Conservation (phyloP, 306 rosid genomes). For the Quercus robur region DNA sequence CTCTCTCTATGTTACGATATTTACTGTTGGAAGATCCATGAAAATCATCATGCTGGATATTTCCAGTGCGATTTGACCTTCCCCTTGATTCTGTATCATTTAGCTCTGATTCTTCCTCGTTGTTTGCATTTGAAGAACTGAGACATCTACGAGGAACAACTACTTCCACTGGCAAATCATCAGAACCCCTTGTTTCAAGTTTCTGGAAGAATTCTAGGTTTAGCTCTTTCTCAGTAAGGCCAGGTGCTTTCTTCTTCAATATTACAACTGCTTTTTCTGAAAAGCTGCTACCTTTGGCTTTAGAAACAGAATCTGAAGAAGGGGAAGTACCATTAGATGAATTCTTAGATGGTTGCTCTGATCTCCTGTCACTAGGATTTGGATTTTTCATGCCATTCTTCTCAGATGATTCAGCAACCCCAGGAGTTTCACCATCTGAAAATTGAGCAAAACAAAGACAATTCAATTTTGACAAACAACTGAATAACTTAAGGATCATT, state of each 20-base stretch:
- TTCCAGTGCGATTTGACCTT: slow-evolving; percentile 44
- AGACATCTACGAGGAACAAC: slow-evolving; percentile 73
- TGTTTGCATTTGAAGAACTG: slow-evolving; percentile 64
- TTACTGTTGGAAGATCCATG: slow-evolving; percentile 52
- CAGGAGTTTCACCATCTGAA: slow-evolving; percentile 50
- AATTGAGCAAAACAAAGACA: slow-evolving; percentile 12
- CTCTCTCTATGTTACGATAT: slow-evolving; percentile 55
- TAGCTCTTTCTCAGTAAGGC: slow-evolving; percentile 72
- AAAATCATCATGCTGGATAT: slow-evolving; percentile 42
- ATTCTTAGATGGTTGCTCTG: slow-evolving; percentile 50
- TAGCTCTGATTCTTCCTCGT: slow-evolving; percentile 55
- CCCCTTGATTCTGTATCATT: slow-evolving; percentile 46
- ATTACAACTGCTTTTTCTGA: slow-evolving; percentile 83
- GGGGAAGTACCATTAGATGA: slow-evolving; percentile 51
- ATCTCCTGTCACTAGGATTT: slow-evolving; percentile 40
- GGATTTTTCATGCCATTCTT: slow-evolving; percentile 39
- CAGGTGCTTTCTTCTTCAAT: slow-evolving; percentile 86
- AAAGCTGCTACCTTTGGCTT: slow-evolving; percentile 49
- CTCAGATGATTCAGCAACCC: slow-evolving; percentile 39
- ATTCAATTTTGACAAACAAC: slow-evolving; percentile 19
- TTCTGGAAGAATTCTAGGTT: slow-evolving; percentile 95
- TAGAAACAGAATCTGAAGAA: slow-evolving; percentile 43
- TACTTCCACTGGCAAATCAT: slow-evolving; percentile 90
- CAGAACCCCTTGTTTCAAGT: slow-evolving; percentile 81
- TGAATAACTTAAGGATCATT: background rate